phyloP scores from a whole-genome alignment of 2,329 filamentous ascomycete species.

The Colletotrichum liaoningense region DNA sequence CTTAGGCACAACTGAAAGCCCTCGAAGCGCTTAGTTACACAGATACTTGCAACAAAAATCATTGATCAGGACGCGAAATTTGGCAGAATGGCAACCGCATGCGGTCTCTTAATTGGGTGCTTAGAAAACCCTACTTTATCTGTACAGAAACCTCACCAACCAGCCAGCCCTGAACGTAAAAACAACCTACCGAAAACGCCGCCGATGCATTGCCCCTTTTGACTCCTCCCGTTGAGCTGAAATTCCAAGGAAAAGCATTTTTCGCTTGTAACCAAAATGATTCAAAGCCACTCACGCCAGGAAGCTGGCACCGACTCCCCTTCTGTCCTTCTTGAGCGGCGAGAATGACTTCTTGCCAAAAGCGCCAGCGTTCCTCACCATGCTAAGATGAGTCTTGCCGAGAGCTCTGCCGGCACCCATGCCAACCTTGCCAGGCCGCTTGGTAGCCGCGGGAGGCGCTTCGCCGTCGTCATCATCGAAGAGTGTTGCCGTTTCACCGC shows the following conservation, averaged over 20 bases:
- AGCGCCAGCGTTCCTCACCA: conserved; percentile 51
- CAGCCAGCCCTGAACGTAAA: not conserved
- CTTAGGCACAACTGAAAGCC: not conserved
- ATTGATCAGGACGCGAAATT: not conserved
- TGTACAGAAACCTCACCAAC: not conserved
- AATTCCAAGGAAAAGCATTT: not conserved
- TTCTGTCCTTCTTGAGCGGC: conserved; percentile 77
- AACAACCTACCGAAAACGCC: conserved; percentile 11
- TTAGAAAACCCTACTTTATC: not conserved
- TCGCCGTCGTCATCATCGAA: conserved; percentile 76
- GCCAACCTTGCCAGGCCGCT: conserved; percentile 48
- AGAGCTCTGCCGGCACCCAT: conserved; percentile 39
- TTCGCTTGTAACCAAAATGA: not conserved
- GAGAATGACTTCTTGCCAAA: conserved; percentile 72
- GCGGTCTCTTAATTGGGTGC: conserved; percentile 13
- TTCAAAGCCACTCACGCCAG: conserved; percentile 50
- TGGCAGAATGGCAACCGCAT: not conserved
- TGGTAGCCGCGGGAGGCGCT: conserved; percentile 40
- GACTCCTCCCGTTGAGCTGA: not conserved
- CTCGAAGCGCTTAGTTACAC: not conserved
- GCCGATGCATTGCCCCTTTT: conserved; percentile 18
- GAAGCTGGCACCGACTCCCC: conserved; percentile 72
- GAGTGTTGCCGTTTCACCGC: conserved; percentile 71
- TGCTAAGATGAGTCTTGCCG: conserved; percentile 51
- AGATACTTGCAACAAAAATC: not conserved